Evolutionary conservation across 768 basidiomycete genomes (phyloP).

Genomic region (Kwoniella sp.): DNA sequence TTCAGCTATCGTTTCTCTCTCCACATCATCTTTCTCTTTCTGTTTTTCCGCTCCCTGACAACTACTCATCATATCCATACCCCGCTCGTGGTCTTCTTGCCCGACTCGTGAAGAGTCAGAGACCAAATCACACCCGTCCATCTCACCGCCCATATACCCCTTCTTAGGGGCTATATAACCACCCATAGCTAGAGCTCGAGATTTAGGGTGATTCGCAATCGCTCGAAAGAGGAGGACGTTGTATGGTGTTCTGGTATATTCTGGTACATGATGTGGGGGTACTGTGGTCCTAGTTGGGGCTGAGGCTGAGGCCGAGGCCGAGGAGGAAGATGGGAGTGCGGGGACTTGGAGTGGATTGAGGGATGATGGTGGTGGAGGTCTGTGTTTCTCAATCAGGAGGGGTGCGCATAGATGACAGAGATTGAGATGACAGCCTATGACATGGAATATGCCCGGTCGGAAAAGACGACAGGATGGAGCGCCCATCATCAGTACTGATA

Average conservation of each 20-base stretch:
- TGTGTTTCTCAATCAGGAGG: conserved; percentile 17
- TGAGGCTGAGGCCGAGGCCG: too few species aligned
- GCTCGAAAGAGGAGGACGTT: conserved; percentile 21
- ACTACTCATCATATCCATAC: too few species aligned
- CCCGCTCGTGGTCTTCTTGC: too few species aligned
- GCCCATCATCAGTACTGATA: too few species aligned
- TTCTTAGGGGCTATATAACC: conserved; percentile 20
- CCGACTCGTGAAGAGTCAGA: too few species aligned
- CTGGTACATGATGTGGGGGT: background rate
- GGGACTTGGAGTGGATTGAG: background rate
- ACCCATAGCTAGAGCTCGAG: conserved; percentile 17
- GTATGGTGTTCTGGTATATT: conserved; percentile 21
- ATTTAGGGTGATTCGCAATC: conserved; percentile 29
- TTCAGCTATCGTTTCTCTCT: background rate
- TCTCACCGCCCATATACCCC: conserved; percentile 10
- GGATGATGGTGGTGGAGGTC: conserved; percentile 5
- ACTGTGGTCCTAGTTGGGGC: background rate
- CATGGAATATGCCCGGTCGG: too few species aligned
- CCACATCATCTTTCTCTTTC: background rate
- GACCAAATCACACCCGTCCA: conserved; percentile 7
- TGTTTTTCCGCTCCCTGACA: background rate
- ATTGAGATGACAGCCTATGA: conserved; percentile 41
- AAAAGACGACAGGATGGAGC: too few species aligned
- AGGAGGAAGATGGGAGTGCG: background rate
- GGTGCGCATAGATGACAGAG: conserved; percentile 40